phyloP scores from a whole-genome alignment of 2,329 filamentous ascomycete species.

The Clarireedia sp. region DNA sequence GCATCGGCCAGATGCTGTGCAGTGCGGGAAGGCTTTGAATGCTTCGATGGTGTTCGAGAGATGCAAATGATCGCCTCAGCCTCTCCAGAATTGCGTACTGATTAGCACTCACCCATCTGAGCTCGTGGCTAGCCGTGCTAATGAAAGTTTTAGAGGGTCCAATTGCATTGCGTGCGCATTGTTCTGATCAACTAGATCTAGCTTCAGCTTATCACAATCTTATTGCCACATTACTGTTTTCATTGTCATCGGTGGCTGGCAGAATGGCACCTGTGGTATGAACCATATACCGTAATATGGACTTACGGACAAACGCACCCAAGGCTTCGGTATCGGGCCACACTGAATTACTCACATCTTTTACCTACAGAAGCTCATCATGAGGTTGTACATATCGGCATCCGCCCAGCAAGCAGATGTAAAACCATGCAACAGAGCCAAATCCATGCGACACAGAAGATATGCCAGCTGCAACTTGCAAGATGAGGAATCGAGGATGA shows the following conservation, averaged over 20 bases:
- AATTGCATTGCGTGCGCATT: not conserved
- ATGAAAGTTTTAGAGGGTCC: not conserved
- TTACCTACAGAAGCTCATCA: too few species aligned
- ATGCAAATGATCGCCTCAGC: slow-evolving; percentile 11
- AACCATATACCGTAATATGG: not conserved
- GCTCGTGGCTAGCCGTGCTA: not conserved
- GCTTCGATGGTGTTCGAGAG: not conserved
- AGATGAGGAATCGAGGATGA: not conserved
- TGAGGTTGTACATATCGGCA: not conserved
- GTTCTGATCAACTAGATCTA: not conserved
- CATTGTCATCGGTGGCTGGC: not conserved
- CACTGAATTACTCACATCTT: slow-evolving; percentile 1
- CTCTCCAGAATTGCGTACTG: slow-evolving; percentile 11
- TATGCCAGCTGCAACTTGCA: not conserved
- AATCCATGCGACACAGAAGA: not conserved
- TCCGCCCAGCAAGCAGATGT: not conserved
- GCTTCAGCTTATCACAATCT: not conserved
- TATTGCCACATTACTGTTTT: not conserved
- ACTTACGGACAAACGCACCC: not conserved
- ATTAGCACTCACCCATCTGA: not conserved
- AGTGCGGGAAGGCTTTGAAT: slow-evolving; percentile 15
- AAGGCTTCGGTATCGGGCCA: not conserved
- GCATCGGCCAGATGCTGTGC: slow-evolving; percentile 19
- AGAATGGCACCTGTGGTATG: not conserved
- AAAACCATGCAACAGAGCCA: not conserved